A percentile compares a stretch with the other conserved stretches of the same genome.
Evolutionary conservation across 2,329 filamentous ascomycete genomes (phyloP).

Genomic region (Clarireedia hainanense): DNA sequence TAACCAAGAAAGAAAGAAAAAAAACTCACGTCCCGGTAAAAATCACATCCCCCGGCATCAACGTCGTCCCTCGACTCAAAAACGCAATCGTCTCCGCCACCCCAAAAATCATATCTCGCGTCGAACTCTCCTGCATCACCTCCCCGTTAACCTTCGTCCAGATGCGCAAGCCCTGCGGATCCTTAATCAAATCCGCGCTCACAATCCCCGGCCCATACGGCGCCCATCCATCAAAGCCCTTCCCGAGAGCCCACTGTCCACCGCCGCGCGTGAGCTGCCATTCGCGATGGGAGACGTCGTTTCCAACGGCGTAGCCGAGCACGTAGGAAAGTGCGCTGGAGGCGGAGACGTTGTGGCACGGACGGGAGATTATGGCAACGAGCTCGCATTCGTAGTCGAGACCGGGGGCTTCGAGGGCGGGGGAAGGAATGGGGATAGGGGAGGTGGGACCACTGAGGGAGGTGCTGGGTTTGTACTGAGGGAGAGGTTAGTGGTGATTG

Average conservation of each 20-base stretch:
- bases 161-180: constrained; percentile 50
- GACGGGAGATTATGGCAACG: constrained; percentile 63
- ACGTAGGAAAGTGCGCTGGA: constrained; percentile 61
- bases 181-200: constrained; percentile 42
- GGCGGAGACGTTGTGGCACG: constrained; percentile 57
- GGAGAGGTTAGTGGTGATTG: background rate
- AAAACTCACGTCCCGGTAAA: constrained; percentile 50
- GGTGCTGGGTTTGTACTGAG: constrained; percentile 56
- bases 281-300: constrained; percentile 74
- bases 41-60: constrained; percentile 57
- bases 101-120: constrained; percentile 55
- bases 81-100: constrained; percentile 52
- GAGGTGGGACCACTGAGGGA: constrained; percentile 57
- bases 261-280: constrained; percentile 64
- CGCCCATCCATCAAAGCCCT: constrained; percentile 70
- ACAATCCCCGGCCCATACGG: constrained; percentile 68
- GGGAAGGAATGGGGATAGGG: constrained; percentile 54
- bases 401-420: constrained; percentile 58
- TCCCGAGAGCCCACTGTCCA: constrained; percentile 64
- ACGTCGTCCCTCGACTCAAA: constrained; percentile 52
- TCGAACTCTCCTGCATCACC: constrained; percentile 48
- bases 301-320: constrained; percentile 66
- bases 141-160: constrained; percentile 52
- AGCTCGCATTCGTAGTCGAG: constrained; percentile 79
- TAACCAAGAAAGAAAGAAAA: too few relatives aligned